Evolutionary conservation across 1,284 basidiomycete genomes (phyloP), one percentile per base, ranked within the genome.

Genomic region (Microbotryum scabiosae): DNA sequence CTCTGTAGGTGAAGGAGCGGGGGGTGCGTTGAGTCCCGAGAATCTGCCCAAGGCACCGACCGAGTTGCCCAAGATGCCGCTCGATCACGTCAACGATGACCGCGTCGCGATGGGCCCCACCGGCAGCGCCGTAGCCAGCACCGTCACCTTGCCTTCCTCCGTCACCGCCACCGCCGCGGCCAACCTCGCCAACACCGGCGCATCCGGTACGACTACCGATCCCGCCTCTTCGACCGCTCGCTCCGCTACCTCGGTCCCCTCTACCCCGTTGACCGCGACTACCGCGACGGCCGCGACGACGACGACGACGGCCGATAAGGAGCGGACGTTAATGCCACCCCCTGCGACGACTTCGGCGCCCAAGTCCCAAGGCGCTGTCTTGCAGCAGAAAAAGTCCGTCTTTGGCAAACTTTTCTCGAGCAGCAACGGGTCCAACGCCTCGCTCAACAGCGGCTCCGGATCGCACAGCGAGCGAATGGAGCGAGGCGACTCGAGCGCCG

Each of bases 321-420:
- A 53, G n/a, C 45, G 41, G 14, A 41, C 36, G 14, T 18, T 41
- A 12, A 41, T 41, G 36, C 36, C 36, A 41, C 36, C 36, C 16
- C 36, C 36, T 18, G 36, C 36, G 16, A 18, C 18, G 30, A 12
- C 48, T 4, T n/a, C 12, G 23, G 45, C 43, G 0, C n/a, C 36
- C 20, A 54, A 21, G 52, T 51, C 47, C n/a, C 26, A 36, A 41
- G 28, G 20, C 51, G 23, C n/a, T 18, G 23, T 3, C 18, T 47
- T 25, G 59, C 59, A 54, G 45, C 30, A 48, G 46, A 67, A 68
- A 61, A 68, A 65, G 56, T 61, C 63, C 23, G 63, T 71, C 2
- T 71, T 71, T 48, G 69, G 69, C 45, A 71, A 71, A 54, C 54
- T 71, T 3, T 71, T 71, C 25, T 60, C 57, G 3, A 56, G 63